Evolutionary conservation across 2,329 filamentous ascomycete genomes (phyloP), one percentile per base, ranked within the genome.

Genomic region (Tolypocladium album): DNA sequence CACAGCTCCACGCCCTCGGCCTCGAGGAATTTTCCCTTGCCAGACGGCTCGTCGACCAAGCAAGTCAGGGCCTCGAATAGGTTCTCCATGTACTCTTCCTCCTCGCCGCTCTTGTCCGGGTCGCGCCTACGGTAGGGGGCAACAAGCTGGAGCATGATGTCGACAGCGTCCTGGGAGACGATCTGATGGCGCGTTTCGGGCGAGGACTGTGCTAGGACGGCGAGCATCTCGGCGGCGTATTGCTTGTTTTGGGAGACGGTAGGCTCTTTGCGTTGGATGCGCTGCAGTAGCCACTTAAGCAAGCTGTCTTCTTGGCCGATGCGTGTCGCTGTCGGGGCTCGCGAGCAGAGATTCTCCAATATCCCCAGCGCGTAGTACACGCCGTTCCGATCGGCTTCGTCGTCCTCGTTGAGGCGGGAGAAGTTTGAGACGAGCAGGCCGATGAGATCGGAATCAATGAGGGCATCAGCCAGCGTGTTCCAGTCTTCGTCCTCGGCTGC

Each of bases 71-170:
- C 85, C 69, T 96, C 92, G 71, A 99, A 99, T 0, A 97, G 71
- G 65, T 99, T 96, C 73, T 96, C 91, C 70, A 95, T 89, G 71
- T 90, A 97, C 75, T 99, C 94, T 70, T 96, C 92, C 72, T 97
- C 94, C 57, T 94, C 88, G 39, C 88, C 86, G 61, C 92, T 90
- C 69, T 89, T 93, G 56, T 86, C 83, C 0, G 94, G 94, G 69
- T 99, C 92, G 56, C 87, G 83, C 75, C 88, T 89, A 60, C 94
- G 86, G 75, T 97, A 99, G 1, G 87, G 78, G 1, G 92, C 90
- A 0, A 95, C 82, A 0, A 96, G 80, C 73, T 95, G 91, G 17
- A 99, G 85, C 65, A 96, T 78, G 3, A 82, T 73, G 67, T 99
- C 93, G 9, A 94, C 80, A 0, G 89, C 88, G 62, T 96, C 87